Percentiles rank a stretch among this genome's conserved stretches.
Evolutionary conservation across 345 rosid genomes (phyloP).

Genomic region (Aquilaria sinensis): DNA sequence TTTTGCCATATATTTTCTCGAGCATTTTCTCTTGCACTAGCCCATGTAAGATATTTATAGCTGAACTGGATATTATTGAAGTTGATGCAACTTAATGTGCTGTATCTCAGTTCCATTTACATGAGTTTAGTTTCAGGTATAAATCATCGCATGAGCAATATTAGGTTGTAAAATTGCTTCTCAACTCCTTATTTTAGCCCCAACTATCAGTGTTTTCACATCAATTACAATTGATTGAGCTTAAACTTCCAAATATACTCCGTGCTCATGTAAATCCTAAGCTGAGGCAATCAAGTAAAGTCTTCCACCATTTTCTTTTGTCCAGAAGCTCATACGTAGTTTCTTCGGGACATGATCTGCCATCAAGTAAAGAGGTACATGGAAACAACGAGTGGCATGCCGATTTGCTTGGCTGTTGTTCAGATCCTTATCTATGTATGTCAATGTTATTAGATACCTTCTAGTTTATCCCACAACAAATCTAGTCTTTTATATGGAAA

Average conservation of each 20-base stretch:
- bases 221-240: no score
- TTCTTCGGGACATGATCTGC: conserved; percentile 66
- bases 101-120: no score
- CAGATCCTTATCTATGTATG: conserved; percentile 90
- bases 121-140: no score
- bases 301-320: conserved; percentile 17
- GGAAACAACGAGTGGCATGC: conserved; percentile 83
- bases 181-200: no score
- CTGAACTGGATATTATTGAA: no score
- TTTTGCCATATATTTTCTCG: no score
- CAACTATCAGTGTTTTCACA: no score
- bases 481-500: not conserved
- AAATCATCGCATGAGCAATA: no score
- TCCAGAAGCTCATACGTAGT: conserved; percentile 71
- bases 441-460: conserved; percentile 5
- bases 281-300: conserved; percentile 9
- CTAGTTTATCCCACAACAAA: not conserved
- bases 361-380: conserved; percentile 48
- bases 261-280: conserved; percentile 3
- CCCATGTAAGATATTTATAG: no score
- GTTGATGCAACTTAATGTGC: no score
- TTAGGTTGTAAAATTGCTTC: no score
- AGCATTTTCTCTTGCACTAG: no score
- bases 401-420: conserved; percentile 94
- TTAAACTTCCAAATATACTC: not conserved